Conservation (phyloP, 225 moss, liverwort and hornwort species). For the Physcomitrium patens region DNA sequence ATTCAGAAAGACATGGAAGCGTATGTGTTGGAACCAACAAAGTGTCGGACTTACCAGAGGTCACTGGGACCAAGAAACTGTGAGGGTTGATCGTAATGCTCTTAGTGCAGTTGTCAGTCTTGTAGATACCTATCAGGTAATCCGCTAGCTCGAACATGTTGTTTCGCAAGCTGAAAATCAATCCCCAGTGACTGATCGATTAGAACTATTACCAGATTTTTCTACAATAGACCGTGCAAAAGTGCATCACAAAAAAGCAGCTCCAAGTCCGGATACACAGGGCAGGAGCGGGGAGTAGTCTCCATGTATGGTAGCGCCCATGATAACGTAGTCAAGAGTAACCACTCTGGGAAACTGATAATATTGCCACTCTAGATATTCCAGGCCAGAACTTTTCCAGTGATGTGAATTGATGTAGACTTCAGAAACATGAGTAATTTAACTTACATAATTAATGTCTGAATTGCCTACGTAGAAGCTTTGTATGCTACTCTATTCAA, state of each 20-base stretch:
- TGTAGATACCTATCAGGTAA: conserved; percentile 93
- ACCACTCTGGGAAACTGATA: neutral
- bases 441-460: neutral
- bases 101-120: conserved; percentile 98
- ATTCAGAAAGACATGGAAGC: neutral
- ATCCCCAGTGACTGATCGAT: neutral
- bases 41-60: conserved; percentile 37
- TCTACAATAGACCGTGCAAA: neutral
- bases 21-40: neutral
- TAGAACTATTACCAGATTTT: conserved; percentile 11
- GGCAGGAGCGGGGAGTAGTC: no score
- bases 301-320: no score
- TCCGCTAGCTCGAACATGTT: conserved; percentile 99
- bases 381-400: neutral
- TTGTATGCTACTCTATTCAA: conserved; percentile 14
- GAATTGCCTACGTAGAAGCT: neutral
- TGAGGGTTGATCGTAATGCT: conserved; percentile 91
- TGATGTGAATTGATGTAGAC: neutral
- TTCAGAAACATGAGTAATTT: neutral
- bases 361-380: neutral
- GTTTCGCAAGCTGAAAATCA: conserved; percentile 73
- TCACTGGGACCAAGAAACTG: conserved; percentile 65
- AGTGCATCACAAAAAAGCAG: neutral
- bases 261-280: no score
- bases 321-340: no score